Evolutionary conservation across 805 yeast species (phyloP), one percentile per base, ranked within the genome.

Genomic region (Hanseniaspora valbyensis): DNA sequence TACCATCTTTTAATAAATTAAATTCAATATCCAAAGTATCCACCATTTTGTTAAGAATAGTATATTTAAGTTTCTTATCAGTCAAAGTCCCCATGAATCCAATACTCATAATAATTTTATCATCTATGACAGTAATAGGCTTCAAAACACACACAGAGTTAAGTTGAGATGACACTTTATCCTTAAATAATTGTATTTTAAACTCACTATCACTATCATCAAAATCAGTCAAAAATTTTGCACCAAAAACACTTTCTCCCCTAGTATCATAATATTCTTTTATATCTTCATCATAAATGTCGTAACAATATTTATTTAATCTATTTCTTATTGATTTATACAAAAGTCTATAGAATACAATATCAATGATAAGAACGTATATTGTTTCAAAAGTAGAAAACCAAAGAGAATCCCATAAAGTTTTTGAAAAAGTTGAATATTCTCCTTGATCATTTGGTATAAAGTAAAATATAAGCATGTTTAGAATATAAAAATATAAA

Each of bases 71-170:
- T n/a, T 40, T 48, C 18, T 48, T 25, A 25, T 48, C 44, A n/a
- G 51, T 48, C 16, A 29, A 25, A 5, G 51, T 40, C 13, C 51
- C 51, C 21, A 48, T 40, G 19, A 48, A 48, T n/a, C 51, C 51
- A 33, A 48, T 30, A 14, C 9, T 25, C 14, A 48, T 40, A 3
- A 21, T 26, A 10, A 48, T 25, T 24, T 40, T 12, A 18, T 40
- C 51, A 7, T 48, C 44, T 8, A 7, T 7, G 7, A 39, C 51
- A 3, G 7, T 14, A 7, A 40, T 10, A 25, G 51, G 44, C 24
- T 48, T 26, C 12, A 25, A 14, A 19, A 48, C 44, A 37, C 51
- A 48, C 5, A 48, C 24, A 14, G 44, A 32, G 26, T 48, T 48
- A 2, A 48, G 18, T 4, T 16, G 22, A 10, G 9, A n/a, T 7